A percentile compares a stretch with the other conserved stretches of the same genome.
phyloP scores from a whole-genome alignment of 2,329 filamentous ascomycete species.

The Sphaceloma murrayae region DNA sequence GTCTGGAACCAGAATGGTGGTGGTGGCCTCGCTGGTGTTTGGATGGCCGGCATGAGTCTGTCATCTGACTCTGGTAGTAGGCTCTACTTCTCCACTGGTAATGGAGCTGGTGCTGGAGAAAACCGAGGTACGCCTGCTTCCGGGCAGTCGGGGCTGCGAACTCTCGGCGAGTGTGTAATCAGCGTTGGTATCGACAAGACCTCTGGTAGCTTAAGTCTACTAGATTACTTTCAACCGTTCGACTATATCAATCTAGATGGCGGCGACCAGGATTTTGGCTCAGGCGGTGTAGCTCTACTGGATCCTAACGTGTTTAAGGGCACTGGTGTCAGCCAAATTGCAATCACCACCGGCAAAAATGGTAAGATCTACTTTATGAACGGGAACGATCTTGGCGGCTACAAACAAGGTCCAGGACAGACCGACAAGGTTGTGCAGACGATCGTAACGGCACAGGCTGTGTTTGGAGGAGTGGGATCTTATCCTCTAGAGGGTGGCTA shows the following conservation, averaged over 20 bases:
- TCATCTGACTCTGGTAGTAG: constrained; percentile 24
- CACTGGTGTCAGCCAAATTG: constrained; percentile 22
- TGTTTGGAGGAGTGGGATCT: constrained; percentile 23
- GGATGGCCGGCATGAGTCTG: constrained; percentile 27
- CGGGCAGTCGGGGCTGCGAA: constrained; percentile 22
- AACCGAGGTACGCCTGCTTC: constrained; percentile 25
- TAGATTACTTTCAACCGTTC: constrained; percentile 48
- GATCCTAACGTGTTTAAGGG: constrained; percentile 22
- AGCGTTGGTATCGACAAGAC: constrained; percentile 20
- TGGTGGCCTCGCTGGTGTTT: constrained; percentile 23
- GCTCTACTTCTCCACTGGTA: constrained; percentile 26
- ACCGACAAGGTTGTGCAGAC: constrained; percentile 24
- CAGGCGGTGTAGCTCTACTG: constrained; percentile 18
- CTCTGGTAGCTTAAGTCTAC: constrained; percentile 38
- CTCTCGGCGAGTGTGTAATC: constrained; percentile 24
- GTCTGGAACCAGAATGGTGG: constrained; percentile 16
- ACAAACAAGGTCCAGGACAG: constrained; percentile 21
- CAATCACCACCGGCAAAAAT: constrained; percentile 27
- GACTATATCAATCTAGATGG: constrained; percentile 43
- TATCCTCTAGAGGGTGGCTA: constrained; percentile 26
- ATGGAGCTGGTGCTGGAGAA: constrained; percentile 24
- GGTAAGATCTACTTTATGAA: constrained; percentile 25
- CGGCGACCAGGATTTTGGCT: constrained; percentile 42
- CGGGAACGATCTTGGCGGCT: constrained; percentile 24
- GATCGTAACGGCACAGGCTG: constrained; percentile 21